These are phyloP conservation scores for Primulina eburnea DNA, from an alignment of 257 asterid genomes.

Conservation along the genomic window DNA sequence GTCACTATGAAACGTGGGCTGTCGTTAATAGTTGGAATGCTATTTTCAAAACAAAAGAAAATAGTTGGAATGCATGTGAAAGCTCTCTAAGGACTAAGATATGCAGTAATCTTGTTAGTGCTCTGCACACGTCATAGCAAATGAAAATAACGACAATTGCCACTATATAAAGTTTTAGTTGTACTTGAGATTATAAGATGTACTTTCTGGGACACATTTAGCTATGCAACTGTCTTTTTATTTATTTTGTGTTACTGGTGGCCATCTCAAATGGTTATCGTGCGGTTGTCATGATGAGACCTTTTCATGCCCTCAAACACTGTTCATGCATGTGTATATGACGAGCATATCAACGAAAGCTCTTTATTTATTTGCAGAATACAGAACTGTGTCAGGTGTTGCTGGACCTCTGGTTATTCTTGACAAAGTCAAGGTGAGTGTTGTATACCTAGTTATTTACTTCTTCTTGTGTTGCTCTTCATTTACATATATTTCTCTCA, in stretches of 20 bases:
- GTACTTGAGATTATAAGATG: background rate
- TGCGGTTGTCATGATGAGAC: background rate
- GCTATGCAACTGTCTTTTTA: background rate
- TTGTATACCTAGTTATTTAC: constrained; percentile 8
- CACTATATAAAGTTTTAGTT: background rate
- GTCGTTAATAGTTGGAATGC: background rate
- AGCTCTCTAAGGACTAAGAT: background rate
- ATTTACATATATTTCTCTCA: background rate
- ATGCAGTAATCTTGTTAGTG: background rate
- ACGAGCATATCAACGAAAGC: background rate
- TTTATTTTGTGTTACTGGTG: background rate
- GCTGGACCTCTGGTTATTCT: constrained; percentile 99
- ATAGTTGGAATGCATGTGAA: background rate
- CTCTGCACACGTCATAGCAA: background rate
- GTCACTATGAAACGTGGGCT: background rate
- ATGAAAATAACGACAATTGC: background rate
- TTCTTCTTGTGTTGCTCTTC: background rate
- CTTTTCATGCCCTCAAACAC: background rate
- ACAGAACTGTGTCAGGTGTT: constrained; percentile 97
- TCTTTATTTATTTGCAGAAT: constrained; percentile 52
- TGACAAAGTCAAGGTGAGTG: constrained; percentile 90
- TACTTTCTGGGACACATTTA: background rate
- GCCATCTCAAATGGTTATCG: background rate
- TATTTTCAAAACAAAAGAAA: too few species aligned
- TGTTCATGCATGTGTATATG: background rate